These are phyloP conservation scores for Podospora didyma DNA, from an alignment of 495 filamentous ascomycete species.

Conservation along the genomic window DNA sequence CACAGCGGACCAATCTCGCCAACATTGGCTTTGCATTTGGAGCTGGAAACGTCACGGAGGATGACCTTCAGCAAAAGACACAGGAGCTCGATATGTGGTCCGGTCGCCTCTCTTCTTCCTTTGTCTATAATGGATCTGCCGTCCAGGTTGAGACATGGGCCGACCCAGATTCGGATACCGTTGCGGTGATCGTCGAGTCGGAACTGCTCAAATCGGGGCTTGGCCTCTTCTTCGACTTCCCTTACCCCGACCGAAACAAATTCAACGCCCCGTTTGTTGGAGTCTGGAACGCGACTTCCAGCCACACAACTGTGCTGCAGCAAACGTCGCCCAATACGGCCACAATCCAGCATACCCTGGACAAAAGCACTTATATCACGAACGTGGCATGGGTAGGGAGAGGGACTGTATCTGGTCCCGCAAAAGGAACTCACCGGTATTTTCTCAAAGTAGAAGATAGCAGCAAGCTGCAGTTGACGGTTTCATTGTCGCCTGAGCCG, in stretches of 20 bases:
- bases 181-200: conserved; percentile 42
- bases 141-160: conserved; percentile 43
- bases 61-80: conserved; percentile 31
- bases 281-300: conserved; percentile 37
- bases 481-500: conserved; percentile 28
- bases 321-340: conserved; percentile 23
- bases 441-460: conserved; percentile 25
- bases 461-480: conserved; percentile 24
- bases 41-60: conserved; percentile 35
- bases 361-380: conserved; percentile 41
- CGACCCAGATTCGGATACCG: conserved; percentile 43
- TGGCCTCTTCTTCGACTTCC: conserved; percentile 50
- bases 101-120: conserved; percentile 43
- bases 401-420: conserved; percentile 32
- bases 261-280: conserved; percentile 49
- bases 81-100: conserved; percentile 49
- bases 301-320: conserved; percentile 39
- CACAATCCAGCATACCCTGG: conserved; percentile 42
- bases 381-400: conserved; percentile 33
- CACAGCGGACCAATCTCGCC: conserved; percentile 47
- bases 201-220: conserved; percentile 32
- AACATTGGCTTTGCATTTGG: conserved; percentile 45
- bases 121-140: conserved; percentile 33
- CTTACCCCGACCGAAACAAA: conserved; percentile 43
- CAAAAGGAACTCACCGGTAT: conserved; percentile 41